Base-by-base conservation (phyloP, 2,329 filamentous ascomycete genomes). In the Clonostachys solani region DNA sequence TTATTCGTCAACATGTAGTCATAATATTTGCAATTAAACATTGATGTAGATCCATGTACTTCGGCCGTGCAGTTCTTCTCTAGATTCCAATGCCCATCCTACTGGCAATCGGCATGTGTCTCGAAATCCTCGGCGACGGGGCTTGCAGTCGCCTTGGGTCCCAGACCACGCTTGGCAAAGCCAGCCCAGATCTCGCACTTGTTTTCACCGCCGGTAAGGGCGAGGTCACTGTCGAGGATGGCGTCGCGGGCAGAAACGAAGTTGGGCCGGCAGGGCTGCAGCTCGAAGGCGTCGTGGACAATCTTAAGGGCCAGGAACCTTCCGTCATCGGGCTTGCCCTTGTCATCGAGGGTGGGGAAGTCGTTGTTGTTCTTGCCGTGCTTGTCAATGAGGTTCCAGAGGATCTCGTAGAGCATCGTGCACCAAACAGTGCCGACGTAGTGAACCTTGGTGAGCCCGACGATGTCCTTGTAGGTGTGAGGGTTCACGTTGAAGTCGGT, bases 341-440 rank as follows among this genome's bases (percentile, higher is more conserved):
- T 62, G 12, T 34, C 47, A 42, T 60, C 54, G 44, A 79, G 72
- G 1, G 60, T 58, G 1, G 78, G 77, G 15, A 59, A 53, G 10
- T 60, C 60, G 1, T 50, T 62, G 42, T 70, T 63, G 40, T 70
- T 77, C 61, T 75, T 76, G 47, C 78, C 78, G 50, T 78, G 60
- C 63, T 75, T 76, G 45, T 78, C 77, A 48, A 81, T 75, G 36
- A 81, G 54, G 60, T 78, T 79, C 78, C 78, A 81, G 48, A 80
- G 58, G 12, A 81, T 65, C 54, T 81, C 78, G 58, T 80, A 80
- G 6, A 81, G 64, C 40, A 73, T 72, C 0, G 67, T 71, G 3
- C 72, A 72, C 76, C 77, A 80, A 48, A 75, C 64, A 33, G 71
- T 74, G 35, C 77, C 78, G 36, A 79, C 68, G 15, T 62, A 56